A percentile compares a stretch with the other conserved stretches of the same genome.
Conservation (phyloP, 2,329 filamentous ascomycete genomes). For the Zasmidium citrigriseum region DNA sequence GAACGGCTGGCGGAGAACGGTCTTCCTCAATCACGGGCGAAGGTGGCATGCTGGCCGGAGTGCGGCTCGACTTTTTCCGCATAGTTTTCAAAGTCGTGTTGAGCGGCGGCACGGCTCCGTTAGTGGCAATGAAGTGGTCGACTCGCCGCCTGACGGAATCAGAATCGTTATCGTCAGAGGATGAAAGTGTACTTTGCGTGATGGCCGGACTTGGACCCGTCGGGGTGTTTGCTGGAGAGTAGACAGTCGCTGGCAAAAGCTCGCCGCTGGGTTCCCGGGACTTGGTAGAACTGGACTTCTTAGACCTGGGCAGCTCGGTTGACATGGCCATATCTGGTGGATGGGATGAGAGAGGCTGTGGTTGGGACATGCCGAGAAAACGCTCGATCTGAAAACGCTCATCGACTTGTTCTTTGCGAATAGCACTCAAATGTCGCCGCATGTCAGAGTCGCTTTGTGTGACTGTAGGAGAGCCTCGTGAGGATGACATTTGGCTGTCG, state of each 20-base stretch:
- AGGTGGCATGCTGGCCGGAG: constrained; percentile 17
- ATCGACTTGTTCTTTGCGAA: constrained; percentile 33
- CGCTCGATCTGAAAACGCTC: constrained; percentile 30
- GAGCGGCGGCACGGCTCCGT: constrained; percentile 24
- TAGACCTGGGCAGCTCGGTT: neutral
- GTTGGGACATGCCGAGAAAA: constrained; percentile 28
- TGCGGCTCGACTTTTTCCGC: constrained; percentile 13
- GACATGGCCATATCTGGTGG: constrained; percentile 10
- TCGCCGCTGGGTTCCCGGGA: constrained; percentile 16
- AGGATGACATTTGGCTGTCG: constrained; percentile 16
- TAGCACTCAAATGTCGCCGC: constrained; percentile 26
- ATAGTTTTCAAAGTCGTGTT: constrained; percentile 20
- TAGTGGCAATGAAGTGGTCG: constrained; percentile 23
- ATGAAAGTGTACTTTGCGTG: constrained; percentile 1
- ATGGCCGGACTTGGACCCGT: constrained; percentile 7
- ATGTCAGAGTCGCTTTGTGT: constrained; percentile 14
- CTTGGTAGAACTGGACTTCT: neutral
- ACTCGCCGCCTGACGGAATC: constrained; percentile 19
- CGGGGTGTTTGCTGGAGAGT: constrained; percentile 14
- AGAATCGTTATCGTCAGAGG: constrained; percentile 7
- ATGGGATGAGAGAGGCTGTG: constrained; percentile 19
- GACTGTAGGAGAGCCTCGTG: constrained; percentile 8
- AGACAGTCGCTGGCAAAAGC: constrained; percentile 20
- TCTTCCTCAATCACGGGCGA: constrained; percentile 22
- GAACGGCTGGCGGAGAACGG: constrained; percentile 11